Conservation (phyloP, 2,329 filamentous ascomycete species). For the Trichoderma pleuroti region DNA sequence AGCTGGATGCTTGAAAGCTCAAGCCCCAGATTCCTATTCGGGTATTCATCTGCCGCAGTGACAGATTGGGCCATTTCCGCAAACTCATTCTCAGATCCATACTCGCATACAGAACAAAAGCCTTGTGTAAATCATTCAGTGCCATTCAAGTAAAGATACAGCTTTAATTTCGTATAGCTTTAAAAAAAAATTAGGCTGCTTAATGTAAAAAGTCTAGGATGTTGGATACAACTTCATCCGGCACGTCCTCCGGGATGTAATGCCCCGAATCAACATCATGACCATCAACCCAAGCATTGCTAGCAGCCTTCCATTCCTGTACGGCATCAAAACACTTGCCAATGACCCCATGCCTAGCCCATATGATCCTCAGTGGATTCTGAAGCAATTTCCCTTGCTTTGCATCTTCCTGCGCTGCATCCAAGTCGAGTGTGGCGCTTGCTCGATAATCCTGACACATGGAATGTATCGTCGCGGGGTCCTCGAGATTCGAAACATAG, state of each 20-base stretch:
- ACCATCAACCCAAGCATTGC: slow-evolving; percentile 37
- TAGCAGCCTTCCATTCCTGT: slow-evolving; percentile 49
- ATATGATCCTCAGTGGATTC: slow-evolving; percentile 48
- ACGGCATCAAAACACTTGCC: slow-evolving; percentile 47
- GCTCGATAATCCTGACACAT: slow-evolving; percentile 57
- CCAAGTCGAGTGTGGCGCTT: slow-evolving; percentile 48
- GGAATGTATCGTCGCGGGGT: slow-evolving; percentile 41
- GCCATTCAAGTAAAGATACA: not conserved
- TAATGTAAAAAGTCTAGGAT: not conserved
- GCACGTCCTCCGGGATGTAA: slow-evolving; percentile 50
- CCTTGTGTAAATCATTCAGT: not conserved
- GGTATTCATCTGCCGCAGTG: not conserved
- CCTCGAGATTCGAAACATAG: slow-evolving; percentile 41
- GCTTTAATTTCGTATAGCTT: fast-evolving
- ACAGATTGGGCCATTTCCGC: not conserved
- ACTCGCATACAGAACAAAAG: not conserved
- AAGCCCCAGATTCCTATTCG: not conserved
- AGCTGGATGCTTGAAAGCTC: no score
- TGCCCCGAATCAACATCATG: slow-evolving; percentile 45
- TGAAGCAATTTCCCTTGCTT: slow-evolving; percentile 40
- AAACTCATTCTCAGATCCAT: not conserved
- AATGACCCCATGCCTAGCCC: slow-evolving; percentile 47
- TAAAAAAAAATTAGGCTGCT: not conserved
- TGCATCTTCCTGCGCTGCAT: slow-evolving; percentile 46
- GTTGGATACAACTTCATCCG: slow-evolving; percentile 32